These are phyloP conservation scores for Delonix regia DNA, from an alignment of 306 rosid species.

Conservation along the genomic window DNA sequence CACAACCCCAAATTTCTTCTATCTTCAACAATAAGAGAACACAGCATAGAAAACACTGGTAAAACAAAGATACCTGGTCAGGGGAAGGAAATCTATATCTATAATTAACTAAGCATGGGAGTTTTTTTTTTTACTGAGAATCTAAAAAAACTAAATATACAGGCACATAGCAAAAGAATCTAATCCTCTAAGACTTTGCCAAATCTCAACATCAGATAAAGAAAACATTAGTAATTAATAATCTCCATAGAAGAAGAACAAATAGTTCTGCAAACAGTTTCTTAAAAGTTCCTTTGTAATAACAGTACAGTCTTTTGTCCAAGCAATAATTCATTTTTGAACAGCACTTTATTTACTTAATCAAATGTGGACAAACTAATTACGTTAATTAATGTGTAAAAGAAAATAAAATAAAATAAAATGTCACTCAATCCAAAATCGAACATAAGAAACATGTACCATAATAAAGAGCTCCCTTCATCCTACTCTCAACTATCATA, in stretches of 20 bases:
- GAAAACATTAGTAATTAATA: neutral
- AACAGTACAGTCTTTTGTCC: neutral
- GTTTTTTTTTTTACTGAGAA: neutral
- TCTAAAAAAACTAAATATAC: neutral
- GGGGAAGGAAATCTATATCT: too few relatives aligned
- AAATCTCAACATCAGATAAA: neutral
- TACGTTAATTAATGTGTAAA: neutral
- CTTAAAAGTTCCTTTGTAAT: neutral
- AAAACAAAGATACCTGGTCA: neutral
- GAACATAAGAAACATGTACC: neutral
- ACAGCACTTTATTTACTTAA: neutral
- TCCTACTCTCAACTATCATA: neutral
- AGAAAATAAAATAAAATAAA: neutral
- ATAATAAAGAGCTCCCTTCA: neutral
- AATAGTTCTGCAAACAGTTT: neutral
- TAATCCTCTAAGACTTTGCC: neutral
- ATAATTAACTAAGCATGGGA: neutral
- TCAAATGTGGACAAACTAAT: neutral
- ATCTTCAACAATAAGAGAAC: neutral
- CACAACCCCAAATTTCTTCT: neutral
- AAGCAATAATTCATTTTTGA: neutral
- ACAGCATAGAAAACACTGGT: neutral
- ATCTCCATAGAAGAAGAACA: neutral
- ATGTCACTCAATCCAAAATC: neutral
- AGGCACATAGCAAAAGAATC: neutral